Base-by-base conservation (phyloP, 139 green algal genomes). In the Chlorella sp. region DNA sequence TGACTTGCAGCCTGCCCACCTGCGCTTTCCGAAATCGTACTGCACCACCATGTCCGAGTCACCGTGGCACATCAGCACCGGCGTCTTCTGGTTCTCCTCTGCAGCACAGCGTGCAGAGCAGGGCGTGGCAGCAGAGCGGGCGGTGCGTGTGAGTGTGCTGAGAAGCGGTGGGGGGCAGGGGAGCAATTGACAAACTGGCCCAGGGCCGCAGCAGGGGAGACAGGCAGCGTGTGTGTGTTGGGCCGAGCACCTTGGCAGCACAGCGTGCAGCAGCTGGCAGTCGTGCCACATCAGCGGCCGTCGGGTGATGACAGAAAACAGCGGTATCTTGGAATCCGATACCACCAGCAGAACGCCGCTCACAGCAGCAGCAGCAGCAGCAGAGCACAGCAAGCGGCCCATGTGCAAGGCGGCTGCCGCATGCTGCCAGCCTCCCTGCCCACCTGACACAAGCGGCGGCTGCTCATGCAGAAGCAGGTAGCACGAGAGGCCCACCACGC, bases 41-140 rank as follows among this genome's bases (percentile, higher is more conserved):
- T 78, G 42, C 3, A 96, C 93, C 60, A 94, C 91, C 53, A 91
- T 66, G 83, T 97, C 95, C 3, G 85, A 69, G 68, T 96, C 91
- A 0, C 95, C 95, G 75, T 97, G 95, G 77, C 93, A 94, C 91
- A 97, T 92, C 75, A 97, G 90, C 66, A 97, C 92, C 32, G 95
- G 95, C 22, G 94, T 96, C 40, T 89, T 66, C 48, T 86, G 89
- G 88, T 98, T 98, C n/a, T 88, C 92, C 39, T 88, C 84, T 88
- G 68, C 83, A 81, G 15, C 18, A 0, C 12, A 39, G 19, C 34
- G 30, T 24, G 34, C 1, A 9, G 75, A 36, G 69, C 69, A 77
- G 28, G 22, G 24, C 22, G 64, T 71, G 64, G 11, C 21, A 28
- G 19, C 64, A 71, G 11, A 14, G 64, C 2, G 64, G 16, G 64